Evolutionary conservation across 2,329 filamentous ascomycete genomes (phyloP).

Genomic region (Amauroascus niger): DNA sequence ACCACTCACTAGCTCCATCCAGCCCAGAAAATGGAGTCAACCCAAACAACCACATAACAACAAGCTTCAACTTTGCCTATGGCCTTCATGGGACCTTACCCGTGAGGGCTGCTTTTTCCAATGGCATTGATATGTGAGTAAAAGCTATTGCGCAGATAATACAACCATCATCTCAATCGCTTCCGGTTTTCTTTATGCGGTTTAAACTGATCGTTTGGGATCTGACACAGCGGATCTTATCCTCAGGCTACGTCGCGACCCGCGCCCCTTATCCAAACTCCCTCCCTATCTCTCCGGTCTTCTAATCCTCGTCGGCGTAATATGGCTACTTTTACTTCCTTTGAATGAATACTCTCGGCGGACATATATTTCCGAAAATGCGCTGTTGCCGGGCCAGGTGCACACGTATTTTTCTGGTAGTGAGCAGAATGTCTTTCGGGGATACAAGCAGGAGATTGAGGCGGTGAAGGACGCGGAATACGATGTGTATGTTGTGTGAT

Average conservation of each 20-base stretch:
- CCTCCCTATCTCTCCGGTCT: conserved; percentile 80
- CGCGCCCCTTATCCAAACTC: conserved; percentile 59
- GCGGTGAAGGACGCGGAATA: conserved; percentile 31
- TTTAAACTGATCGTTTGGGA: not conserved
- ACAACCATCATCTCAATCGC: not conserved
- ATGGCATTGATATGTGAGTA: conserved; percentile 37
- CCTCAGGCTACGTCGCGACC: conserved; percentile 60
- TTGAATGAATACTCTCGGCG: conserved; percentile 80
- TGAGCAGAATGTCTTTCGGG: conserved; percentile 88
- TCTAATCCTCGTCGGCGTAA: conserved; percentile 73
- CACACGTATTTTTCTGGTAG: conserved; percentile 96
- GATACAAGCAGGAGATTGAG: conserved; percentile 76
- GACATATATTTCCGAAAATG: conserved; percentile 97
- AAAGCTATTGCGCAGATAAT: not conserved
- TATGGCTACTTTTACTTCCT: conserved; percentile 83
- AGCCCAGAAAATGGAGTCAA: not conserved
- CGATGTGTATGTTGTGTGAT: conserved; percentile 27
- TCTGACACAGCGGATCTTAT: conserved; percentile 27
- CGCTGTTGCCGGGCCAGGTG: conserved; percentile 86
- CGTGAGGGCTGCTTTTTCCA: conserved; percentile 23
- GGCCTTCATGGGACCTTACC: conserved; percentile 20
- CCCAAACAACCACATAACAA: not conserved
- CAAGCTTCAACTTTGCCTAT: conserved; percentile 3
- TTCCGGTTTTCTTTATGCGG: not conserved
- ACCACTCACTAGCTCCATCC: not conserved